These are phyloP conservation scores for Phoenix dactylifera DNA, from an alignment of 176 grass and related monocot species.

Conservation along the genomic window DNA sequence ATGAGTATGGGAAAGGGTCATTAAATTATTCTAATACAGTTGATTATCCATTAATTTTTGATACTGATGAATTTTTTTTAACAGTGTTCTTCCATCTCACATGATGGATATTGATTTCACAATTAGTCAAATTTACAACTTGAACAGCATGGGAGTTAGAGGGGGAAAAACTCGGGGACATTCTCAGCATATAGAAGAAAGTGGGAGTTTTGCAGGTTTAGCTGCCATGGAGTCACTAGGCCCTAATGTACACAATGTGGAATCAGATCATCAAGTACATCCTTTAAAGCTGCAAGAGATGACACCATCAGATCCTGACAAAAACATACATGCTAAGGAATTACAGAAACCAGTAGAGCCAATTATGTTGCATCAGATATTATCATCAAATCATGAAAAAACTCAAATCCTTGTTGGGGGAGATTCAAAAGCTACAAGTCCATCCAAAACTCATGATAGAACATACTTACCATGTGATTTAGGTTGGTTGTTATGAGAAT, in stretches of 20 bases:
- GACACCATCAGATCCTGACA: background rate
- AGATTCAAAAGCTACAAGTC: constrained; percentile 16
- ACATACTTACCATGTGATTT: constrained; percentile 10
- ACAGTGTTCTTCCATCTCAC: constrained; percentile 66
- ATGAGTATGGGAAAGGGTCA: constrained; percentile 57
- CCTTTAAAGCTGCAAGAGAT: constrained; percentile 26
- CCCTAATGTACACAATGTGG: constrained; percentile 3
- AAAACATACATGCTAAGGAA: constrained; percentile 2
- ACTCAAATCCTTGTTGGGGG: constrained; percentile 29
- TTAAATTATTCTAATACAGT: background rate
- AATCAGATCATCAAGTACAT: constrained; percentile 18
- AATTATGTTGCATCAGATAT: background rate
- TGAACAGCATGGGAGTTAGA: constrained; percentile 19
- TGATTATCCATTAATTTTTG: constrained; percentile 1
- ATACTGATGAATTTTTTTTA: constrained; percentile 30
- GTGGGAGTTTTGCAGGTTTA: background rate
- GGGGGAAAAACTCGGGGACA: constrained; percentile 12
- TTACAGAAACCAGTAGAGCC: background rate
- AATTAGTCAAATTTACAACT: constrained; percentile 15
- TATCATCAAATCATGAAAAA: constrained; percentile 13
- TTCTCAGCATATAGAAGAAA: background rate
- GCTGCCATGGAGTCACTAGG: no score
- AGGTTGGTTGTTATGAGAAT: constrained; percentile 27
- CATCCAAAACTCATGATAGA: background rate
- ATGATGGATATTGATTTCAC: constrained; percentile 42